phyloP scores from a whole-genome alignment of 2,329 filamentous ascomycete genomes.

The Colletotrichum tanaceti region DNA sequence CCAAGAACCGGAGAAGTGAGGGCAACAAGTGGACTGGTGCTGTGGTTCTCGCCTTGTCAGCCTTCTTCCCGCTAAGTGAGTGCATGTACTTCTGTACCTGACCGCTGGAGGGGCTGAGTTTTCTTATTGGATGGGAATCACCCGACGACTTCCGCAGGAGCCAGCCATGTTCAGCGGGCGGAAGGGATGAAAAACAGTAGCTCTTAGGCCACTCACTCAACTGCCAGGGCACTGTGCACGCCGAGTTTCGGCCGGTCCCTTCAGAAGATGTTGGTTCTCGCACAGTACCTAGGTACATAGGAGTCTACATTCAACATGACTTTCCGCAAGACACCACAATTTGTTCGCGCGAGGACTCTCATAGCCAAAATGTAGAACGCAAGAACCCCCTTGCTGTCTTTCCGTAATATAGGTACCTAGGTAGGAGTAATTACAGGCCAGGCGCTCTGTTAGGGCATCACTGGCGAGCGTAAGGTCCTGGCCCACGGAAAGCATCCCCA shows the following conservation, averaged over 20 bases:
- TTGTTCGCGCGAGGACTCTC: no score
- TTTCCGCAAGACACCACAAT: not conserved
- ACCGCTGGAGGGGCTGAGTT: conserved; percentile 23
- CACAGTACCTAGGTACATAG: not conserved
- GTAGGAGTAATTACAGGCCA: not conserved
- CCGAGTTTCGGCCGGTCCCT: conserved; percentile 12
- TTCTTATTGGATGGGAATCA: conserved; percentile 30
- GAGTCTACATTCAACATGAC: not conserved
- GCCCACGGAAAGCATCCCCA: no score
- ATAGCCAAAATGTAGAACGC: not conserved
- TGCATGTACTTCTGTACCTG: conserved; percentile 36
- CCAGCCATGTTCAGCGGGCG: conserved; percentile 9
- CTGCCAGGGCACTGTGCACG: conserved; percentile 12
- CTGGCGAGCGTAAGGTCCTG: not conserved
- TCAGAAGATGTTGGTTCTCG: not conserved
- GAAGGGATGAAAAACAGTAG: conserved; percentile 31
- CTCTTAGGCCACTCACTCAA: not conserved
- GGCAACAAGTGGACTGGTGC: conserved; percentile 30
- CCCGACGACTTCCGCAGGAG: conserved; percentile 26
- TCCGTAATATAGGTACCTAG: no score
- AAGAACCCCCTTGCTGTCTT: not conserved
- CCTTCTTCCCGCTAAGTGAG: conserved; percentile 38
- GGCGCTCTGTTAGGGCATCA: not conserved
- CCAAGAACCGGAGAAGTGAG: conserved; percentile 23
- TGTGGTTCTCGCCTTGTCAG: conserved; percentile 37